Evolutionary conservation across 2,329 filamentous ascomycete species (phyloP).

Genomic region (Zymoseptoria brevis): DNA sequence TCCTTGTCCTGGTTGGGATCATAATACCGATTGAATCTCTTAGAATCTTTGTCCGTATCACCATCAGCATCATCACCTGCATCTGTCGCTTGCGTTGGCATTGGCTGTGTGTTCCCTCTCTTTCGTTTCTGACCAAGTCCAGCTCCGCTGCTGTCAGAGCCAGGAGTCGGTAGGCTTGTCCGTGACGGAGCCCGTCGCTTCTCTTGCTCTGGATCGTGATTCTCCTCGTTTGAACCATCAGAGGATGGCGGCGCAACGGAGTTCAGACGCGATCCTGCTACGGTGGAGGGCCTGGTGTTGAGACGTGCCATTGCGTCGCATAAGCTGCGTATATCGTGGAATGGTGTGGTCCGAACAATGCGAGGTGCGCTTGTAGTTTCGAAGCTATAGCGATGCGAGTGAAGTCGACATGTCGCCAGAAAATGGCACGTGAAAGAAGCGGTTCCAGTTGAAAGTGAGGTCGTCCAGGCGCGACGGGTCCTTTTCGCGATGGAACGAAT

Average conservation of each 20-base stretch:
- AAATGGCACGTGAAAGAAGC: not conserved
- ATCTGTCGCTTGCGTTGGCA: slow-evolving; percentile 10
- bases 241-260: slow-evolving; percentile 10
- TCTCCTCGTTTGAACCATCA: slow-evolving; percentile 39
- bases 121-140: slow-evolving; percentile 17
- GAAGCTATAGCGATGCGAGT: not conserved
- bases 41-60: slow-evolving; percentile 22
- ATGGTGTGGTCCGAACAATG: not conserved
- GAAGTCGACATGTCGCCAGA: not conserved
- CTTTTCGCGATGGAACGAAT: too few species aligned
- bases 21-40: slow-evolving; percentile 45
- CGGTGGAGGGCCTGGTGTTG: slow-evolving; percentile 13
- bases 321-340: not conserved
- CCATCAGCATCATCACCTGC: slow-evolving; percentile 22
- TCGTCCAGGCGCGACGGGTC: not conserved
- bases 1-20: slow-evolving; percentile 76
- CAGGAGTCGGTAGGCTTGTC: slow-evolving; percentile 30
- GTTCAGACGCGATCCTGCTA: slow-evolving; percentile 9
- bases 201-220: slow-evolving; percentile 23
- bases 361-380: not conserved
- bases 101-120: slow-evolving; percentile 2
- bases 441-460: not conserved
- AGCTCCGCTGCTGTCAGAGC: slow-evolving; percentile 20
- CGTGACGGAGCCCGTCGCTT: slow-evolving; percentile 14
- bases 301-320: slow-evolving; percentile 16